phyloP scores from a whole-genome alignment of 768 basidiomycete genomes.

The Boletus rubroflammeus region DNA sequence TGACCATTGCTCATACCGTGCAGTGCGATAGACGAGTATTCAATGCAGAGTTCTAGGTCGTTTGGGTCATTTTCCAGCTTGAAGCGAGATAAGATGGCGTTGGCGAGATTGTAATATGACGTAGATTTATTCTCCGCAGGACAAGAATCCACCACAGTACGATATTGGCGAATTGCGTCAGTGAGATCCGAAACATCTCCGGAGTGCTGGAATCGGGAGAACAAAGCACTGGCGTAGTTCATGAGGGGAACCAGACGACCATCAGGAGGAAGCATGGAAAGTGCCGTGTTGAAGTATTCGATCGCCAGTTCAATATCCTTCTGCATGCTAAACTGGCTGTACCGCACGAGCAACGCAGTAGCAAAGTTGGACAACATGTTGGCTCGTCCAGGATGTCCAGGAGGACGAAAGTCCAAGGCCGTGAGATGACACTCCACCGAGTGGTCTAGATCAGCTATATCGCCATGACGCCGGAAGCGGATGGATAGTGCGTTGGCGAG shows the following conservation, averaged over 20 bases:
- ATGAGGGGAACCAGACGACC: conserved; percentile 22
- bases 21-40: conserved; percentile 19
- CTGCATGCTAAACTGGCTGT: conserved; percentile 19
- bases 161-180: conserved; percentile 24
- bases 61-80: conserved; percentile 16
- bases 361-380: conserved; percentile 29
- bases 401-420: conserved; percentile 26
- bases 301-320: conserved; percentile 32
- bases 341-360: conserved; percentile 26
- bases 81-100: conserved; percentile 29
- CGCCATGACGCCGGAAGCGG: conserved; percentile 26
- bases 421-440: conserved; percentile 27
- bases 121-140: conserved; percentile 16
- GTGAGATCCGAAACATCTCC: conserved; percentile 22
- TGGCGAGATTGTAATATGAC: conserved; percentile 29
- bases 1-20: conserved; percentile 13
- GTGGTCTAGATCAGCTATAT: conserved; percentile 25
- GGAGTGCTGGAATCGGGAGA: conserved; percentile 23
- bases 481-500: conserved; percentile 27
- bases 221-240: conserved; percentile 30
- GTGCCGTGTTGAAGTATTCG: conserved; percentile 21
- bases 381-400: conserved; percentile 25
- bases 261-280: conserved; percentile 16
- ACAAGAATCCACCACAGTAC: conserved; percentile 17
- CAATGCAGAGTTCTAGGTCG: conserved; percentile 24